Evolutionary conservation across 768 basidiomycete genomes (phyloP), one percentile per base, ranked within the genome.

Genomic region (Panellus pusillus): DNA sequence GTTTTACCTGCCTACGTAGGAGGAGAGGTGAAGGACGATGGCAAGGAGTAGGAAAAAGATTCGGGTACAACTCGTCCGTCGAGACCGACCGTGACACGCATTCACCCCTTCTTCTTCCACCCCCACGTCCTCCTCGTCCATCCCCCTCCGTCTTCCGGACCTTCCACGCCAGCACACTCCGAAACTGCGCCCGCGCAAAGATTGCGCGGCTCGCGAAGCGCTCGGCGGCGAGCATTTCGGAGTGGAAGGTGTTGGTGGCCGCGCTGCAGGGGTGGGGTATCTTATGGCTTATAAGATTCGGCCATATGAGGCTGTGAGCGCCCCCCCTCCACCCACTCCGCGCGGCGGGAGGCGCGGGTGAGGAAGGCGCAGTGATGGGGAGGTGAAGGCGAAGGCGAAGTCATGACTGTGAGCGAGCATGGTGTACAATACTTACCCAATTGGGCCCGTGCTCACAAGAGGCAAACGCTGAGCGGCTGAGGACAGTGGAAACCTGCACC

Each of bases 271-370:
- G 66, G n/a, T n/a, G n/a, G n/a, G n/a, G 4, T 74, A 79, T 63
- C 64, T 89, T 55, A 85, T 89, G 82, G 64, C 72, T 20, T 78
- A 83, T 70, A 85, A 87, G 66, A 74, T 67, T 6, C 68, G 77
- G 9, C 84, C 86, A 0, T 61, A 71, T 52, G 74, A 71, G 17
- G 86, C 84, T 8, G 75, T 76, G 6, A 62, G 64, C 5, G 69
- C n/a, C n/a, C n/a, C n/a, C n/a, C n/a, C n/a, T n/a, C n/a, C n/a
- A n/a, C n/a, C 66, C 1, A 66, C 68, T 1, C 66, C 58, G 67
- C 56, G 9, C 83, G 81, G 53, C 58, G 49, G 44, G 60, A 61
- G 50, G 40, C 48, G 40, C 37, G 31, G 45, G 46, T 54, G 47
- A 20, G 35, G 45, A 58, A 36, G 40, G 45, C 40, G n/a, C 17